Evolutionary conservation across 345 rosid genomes (phyloP), one percentile per base, ranked within the genome.

Genomic region (Dovyalis caffra): DNA sequence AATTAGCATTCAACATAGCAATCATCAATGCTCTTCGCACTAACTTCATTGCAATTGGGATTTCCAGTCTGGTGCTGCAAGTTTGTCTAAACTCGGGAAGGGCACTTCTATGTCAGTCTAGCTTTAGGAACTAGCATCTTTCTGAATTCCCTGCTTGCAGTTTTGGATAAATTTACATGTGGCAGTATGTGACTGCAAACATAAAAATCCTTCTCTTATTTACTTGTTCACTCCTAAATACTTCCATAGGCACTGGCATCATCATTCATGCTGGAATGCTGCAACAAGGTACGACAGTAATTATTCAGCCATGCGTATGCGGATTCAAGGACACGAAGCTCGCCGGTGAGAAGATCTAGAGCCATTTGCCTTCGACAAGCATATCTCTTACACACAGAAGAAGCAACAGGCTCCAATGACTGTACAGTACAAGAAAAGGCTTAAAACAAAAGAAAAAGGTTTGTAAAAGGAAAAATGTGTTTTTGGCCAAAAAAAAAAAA

Each of bases 301-400:
- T 87, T 88, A 70, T 74, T 77, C 62, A 89, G 85, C 98, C 98
- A 94, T 9, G 86, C 74, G 60, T 88, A 81, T 49, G 90, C 96
- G 77, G 96, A 87, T 79, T 77, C 73, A 60, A 94, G 89, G 73
- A 89, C 74, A 26, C 88, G 91, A 78, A 88, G 90, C 85, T 94
- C 95, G 3, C 97, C 97, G 0, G 29, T 63, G 49, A 91, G 91
- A 43, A 94, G 95, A 70, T 90, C 83, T 58, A 78, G 68, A 40
- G 95, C 95, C 97, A 90, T 90, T 76, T 78, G 83, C 85, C 77
- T 87, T 75, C 90, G 67, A 57, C 75, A 61, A 71, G 73, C 74
- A 64, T 47, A 77, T 69, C 63, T 83, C 37, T 79, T 66, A 58
- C 79, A 49, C 65, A 57, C 70, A 8, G 75, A 58, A 37, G 70